These are phyloP conservation scores for Marasmius oreades DNA, from an alignment of 1,284 basidiomycete genomes.

Conservation along the genomic window DNA sequence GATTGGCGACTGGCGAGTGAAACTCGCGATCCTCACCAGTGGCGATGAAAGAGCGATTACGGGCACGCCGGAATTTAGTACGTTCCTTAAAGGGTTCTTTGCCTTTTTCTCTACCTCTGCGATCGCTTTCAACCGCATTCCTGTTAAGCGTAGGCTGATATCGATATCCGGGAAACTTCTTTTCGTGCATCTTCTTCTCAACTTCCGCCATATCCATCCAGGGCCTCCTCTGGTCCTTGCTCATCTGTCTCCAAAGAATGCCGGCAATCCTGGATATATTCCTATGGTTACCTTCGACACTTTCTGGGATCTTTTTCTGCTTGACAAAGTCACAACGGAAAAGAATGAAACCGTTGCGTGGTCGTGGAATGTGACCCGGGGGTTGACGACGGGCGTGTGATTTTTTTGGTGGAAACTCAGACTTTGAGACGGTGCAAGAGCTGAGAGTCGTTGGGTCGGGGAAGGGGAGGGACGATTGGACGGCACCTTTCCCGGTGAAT, in stretches of 20 bases:
- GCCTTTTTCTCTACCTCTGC: neutral
- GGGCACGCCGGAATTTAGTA: neutral
- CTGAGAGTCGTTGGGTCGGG: slow-evolving; percentile 11
- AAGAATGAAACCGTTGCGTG: slow-evolving; percentile 85
- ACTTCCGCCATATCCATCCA: slow-evolving; percentile 48
- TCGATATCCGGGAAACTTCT: slow-evolving; percentile 45
- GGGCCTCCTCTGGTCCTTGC: slow-evolving; percentile 36
- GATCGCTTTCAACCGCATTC: neutral
- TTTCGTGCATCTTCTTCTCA: slow-evolving; percentile 46
- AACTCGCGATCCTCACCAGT: neutral
- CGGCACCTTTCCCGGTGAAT: neutral
- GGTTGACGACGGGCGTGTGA: slow-evolving; percentile 44
- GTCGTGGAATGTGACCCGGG: slow-evolving; percentile 68
- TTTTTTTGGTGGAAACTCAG: slow-evolving; percentile 26
- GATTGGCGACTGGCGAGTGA: slow-evolving; percentile 14
- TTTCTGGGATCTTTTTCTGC: slow-evolving; percentile 39
- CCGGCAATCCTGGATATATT: slow-evolving; percentile 58
- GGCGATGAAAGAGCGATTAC: neutral
- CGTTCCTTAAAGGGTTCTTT: neutral
- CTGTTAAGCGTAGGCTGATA: slow-evolving; percentile 24
- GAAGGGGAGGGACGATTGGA: neutral
- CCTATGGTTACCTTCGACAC: slow-evolving; percentile 50
- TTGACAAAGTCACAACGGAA: slow-evolving; percentile 67
- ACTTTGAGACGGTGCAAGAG: neutral
- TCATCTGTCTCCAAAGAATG: slow-evolving; percentile 49